Evolutionary conservation across 2,329 filamentous ascomycete genomes (phyloP), one percentile per base, ranked within the genome.

Genomic region (Aureobasidium leucospermi): DNA sequence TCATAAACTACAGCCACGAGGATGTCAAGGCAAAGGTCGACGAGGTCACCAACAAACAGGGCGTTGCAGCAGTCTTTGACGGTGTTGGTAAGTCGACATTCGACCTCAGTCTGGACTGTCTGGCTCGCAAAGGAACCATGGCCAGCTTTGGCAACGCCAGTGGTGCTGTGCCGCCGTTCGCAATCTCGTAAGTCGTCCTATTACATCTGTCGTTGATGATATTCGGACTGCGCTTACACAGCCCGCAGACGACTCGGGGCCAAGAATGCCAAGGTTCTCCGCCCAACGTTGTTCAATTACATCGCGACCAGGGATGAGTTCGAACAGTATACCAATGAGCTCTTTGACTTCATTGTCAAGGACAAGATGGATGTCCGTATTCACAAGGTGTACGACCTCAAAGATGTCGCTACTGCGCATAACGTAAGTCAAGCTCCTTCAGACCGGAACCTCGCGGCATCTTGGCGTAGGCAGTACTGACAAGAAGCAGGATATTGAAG

Each of bases 51-150:
- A 82, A 78, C 1, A 87, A 87, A 0, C 76, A 84, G 61, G 92
- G 92, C 7, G 85, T 87, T 2, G 82, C 84, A 63, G 90, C 86
- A 9, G 87, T 96, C 31, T 95, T 90, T 70, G 91, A 96, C 70
- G 88, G 89, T 6, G 89, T 96, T 2, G 92, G 91, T 11, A 90
- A 90, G 76, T 80, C 81, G 51, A 96, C 92, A 0, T 96, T 94
- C 75, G 89, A 96, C 65, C 79, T 83, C 19, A 87, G 86, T 67
- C 71, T 96, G 64, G 84, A 91, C 64, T 82, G 85, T 66, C 79
- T 93, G 58, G 88, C 86, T 65, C 73, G 85, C 63, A 95, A 95
- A 77, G 92, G 90, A 5, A 87, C 80, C 1, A 74, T 96, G 67
- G 80, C 90, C 29, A 86, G 84, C 51, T 95, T 92, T 74, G 90